A percentile compares a stretch with the other conserved stretches of the same genome.
These are phyloP conservation scores for Rhazya stricta DNA, from an alignment of 257 asterid species.

Conservation along the genomic window DNA sequence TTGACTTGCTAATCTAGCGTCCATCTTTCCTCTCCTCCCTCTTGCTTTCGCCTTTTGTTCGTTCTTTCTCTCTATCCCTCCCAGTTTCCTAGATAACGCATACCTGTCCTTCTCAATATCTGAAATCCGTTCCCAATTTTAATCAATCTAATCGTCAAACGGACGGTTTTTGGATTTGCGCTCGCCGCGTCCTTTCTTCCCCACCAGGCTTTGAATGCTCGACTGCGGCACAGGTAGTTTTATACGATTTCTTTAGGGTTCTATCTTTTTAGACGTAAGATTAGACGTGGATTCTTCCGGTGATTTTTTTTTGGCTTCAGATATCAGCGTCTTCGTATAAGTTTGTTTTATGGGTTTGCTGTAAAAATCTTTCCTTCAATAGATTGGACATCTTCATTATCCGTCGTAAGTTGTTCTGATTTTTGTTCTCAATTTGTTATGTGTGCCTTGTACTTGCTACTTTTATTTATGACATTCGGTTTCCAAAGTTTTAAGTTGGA, in stretches of 20 bases:
- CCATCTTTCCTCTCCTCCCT: background rate
- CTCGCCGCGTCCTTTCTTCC: background rate
- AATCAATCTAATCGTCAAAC: background rate
- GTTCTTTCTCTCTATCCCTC: background rate
- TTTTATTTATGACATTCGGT: background rate
- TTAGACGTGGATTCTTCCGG: background rate
- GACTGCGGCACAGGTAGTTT: background rate
- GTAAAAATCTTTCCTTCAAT: background rate
- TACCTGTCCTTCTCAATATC: background rate
- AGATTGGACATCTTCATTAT: background rate
- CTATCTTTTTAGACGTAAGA: too few relatives aligned
- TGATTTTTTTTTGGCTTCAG: background rate
- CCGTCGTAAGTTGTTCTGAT: background rate
- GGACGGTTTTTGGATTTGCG: background rate
- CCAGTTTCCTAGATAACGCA: conserved; percentile 19
- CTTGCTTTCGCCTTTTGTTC: background rate
- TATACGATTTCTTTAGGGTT: background rate
- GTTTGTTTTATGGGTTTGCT: background rate
- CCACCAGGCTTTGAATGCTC: background rate
- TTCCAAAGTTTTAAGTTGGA: background rate
- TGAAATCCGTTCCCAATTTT: background rate
- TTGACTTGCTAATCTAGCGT: background rate
- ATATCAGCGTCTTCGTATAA: background rate
- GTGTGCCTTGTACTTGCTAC: background rate
- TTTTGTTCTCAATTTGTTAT: background rate